phyloP scores from a whole-genome alignment of 371 early-diverging fungal genomes.

The Amoeboaphelidium protococcarum region DNA sequence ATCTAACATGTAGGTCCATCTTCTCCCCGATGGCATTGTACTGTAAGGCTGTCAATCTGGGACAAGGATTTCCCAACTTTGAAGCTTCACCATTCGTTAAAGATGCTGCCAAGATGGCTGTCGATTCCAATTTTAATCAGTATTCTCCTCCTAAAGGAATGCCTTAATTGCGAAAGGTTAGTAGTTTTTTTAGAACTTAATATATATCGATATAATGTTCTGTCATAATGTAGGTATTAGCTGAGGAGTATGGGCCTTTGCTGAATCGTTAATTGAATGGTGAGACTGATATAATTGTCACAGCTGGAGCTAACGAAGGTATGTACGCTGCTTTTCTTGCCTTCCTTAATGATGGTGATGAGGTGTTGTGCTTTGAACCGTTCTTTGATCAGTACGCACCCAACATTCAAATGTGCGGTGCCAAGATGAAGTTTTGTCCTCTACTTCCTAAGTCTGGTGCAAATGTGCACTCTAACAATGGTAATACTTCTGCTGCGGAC shows the following conservation, averaged over 20 bases:
- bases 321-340: slow-evolving; percentile 35
- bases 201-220: slow-evolving; percentile 3
- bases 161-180: slow-evolving; percentile 32
- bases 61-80: slow-evolving; percentile 48
- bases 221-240: slow-evolving; percentile 24
- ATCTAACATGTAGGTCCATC: no score
- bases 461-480: slow-evolving; percentile 1
- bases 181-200: not conserved
- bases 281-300: slow-evolving; percentile 52
- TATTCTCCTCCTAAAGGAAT: slow-evolving; percentile 63
- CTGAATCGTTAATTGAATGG: slow-evolving; percentile 41
- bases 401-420: slow-evolving; percentile 56
- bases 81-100: slow-evolving; percentile 42
- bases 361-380: slow-evolving; percentile 74
- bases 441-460: slow-evolving; percentile 27
- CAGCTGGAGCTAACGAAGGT: slow-evolving; percentile 85
- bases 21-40: slow-evolving; percentile 60
- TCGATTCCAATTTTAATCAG: slow-evolving; percentile 38
- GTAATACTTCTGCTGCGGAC: slow-evolving; percentile 20
- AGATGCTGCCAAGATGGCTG: slow-evolving; percentile 42
- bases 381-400: slow-evolving; percentile 72
- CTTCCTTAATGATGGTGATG: slow-evolving; percentile 45
- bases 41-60: slow-evolving; percentile 70
- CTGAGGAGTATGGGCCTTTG: slow-evolving; percentile 36
- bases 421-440: slow-evolving; percentile 54